These are phyloP conservation scores for Scutellaria galericulata DNA, from an alignment of 257 asterid genomes.

Conservation along the genomic window DNA sequence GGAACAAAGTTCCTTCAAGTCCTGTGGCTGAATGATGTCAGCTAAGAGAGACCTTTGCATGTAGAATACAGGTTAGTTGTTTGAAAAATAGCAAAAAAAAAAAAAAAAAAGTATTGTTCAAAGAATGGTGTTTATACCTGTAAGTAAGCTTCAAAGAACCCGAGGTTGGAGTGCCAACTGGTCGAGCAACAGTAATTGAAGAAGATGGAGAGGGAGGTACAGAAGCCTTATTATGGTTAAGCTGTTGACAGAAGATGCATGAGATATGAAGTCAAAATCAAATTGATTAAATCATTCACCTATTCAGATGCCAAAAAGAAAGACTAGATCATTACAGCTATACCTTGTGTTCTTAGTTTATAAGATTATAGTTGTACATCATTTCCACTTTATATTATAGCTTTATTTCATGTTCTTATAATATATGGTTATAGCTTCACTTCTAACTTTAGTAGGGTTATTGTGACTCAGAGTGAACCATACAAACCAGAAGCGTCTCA, in stretches of 20 bases:
- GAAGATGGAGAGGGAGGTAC: conserved; percentile 59
- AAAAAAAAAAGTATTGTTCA: conserved; percentile 8
- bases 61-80: conserved; percentile 44
- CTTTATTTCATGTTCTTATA: not conserved
- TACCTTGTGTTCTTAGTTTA: not conserved
- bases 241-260: conserved; percentile 44
- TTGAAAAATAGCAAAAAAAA: conserved; percentile 18
- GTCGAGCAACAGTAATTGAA: conserved; percentile 51
- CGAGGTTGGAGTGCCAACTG: conserved; percentile 53
- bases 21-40: conserved; percentile 83
- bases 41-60: conserved; percentile 79
- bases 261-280: conserved; percentile 24
- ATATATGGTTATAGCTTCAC: not conserved
- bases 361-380: not conserved
- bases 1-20: conserved; percentile 87
- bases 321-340: too few relatives aligned
- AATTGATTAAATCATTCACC: not conserved
- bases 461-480: not conserved
- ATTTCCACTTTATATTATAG: too few relatives aligned
- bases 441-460: conserved; percentile 7
- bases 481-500: not conserved
- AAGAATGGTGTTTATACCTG: conserved; percentile 53
- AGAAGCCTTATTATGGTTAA: conserved; percentile 54
- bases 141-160: conserved; percentile 76
- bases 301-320: too few relatives aligned